These are phyloP conservation scores for Nicotiana attenuata DNA, from an alignment of 257 asterid genomes.

Conservation along the genomic window DNA sequence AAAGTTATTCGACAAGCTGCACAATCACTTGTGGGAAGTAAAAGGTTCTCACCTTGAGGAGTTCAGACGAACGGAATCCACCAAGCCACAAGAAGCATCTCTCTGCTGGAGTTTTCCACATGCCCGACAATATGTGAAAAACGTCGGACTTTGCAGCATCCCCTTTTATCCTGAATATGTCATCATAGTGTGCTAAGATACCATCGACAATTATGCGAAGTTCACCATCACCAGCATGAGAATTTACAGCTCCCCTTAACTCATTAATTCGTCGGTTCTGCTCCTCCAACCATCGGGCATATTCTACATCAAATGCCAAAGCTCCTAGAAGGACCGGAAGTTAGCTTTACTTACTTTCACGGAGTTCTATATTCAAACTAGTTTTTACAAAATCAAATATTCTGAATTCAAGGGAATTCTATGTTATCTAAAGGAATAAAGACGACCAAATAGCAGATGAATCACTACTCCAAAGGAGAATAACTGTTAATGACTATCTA, in stretches of 20 bases:
- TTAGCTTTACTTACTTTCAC: background rate
- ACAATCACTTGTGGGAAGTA: background rate
- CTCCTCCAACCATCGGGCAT: constrained; percentile 95
- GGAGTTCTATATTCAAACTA: background rate
- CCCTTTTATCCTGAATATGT: constrained; percentile 81
- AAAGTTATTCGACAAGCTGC: background rate
- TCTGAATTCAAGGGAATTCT: background rate
- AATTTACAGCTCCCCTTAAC: constrained; percentile 89
- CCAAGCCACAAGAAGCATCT: constrained; percentile 98
- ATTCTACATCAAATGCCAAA: constrained; percentile 94
- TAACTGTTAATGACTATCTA: background rate
- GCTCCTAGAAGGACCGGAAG: constrained; percentile 58
- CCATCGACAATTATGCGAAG: constrained; percentile 92
- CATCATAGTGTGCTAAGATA: constrained; percentile 78
- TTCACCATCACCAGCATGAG: constrained; percentile 94
- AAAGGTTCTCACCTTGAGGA: constrained; percentile 56
- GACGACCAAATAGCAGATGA: background rate
- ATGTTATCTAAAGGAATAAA: background rate
- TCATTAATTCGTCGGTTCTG: constrained; percentile 81
- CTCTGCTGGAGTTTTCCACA: constrained; percentile 99
- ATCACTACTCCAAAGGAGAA: background rate
- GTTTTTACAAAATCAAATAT: background rate
- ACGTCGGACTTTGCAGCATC: constrained; percentile 94
- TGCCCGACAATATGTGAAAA: constrained; percentile 92
- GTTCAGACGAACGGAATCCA: constrained; percentile 95